Base-by-base conservation (phyloP, 768 basidiomycete species). In the Trametes cinnabarina region DNA sequence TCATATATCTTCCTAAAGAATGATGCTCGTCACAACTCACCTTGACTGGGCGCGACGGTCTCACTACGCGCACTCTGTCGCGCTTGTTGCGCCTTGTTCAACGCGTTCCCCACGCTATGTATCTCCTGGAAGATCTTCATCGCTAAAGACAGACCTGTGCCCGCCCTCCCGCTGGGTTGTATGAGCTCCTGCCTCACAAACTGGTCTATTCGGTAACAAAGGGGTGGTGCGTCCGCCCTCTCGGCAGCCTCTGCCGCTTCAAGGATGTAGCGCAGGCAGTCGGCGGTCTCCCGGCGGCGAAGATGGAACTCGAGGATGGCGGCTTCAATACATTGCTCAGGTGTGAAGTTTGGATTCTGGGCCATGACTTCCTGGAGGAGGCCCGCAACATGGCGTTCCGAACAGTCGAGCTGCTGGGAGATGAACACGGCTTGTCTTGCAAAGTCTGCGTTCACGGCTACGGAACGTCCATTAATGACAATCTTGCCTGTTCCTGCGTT, bases 401-500 rank as follows among this genome's bases (percentile, higher is more conserved):
- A 95, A 63, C 85, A 85, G 65, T 83, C 79, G 51, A 97, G 85
- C 53, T 91, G 84, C 67, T 89, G 84, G 0, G 94, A 84, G 54
- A 95, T 82, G 71, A 92, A 90, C 54, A 90, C 70, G 54, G 80
- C 83, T 69, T 91, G 91, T 48, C 82, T 83, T 14, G 84, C 85
- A 71, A 94, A 93, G 67, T 94, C 88, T 14, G 82, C 71, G 69
- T 91, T 92, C 62, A 94, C 80, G 0, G 85, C 83, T 34, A 87
- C 77, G n/a, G 83, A 76, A 65, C 80, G 82, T 28, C 88, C 85
- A 57, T 87, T 77, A 20, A 91, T 74, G 0, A 76, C 69, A 19
- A 81, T 82, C 72, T 82, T 88, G 60, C 90, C 92, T 94, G 67
- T 0, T 51, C 12, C 5, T 5, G 2, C 7, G 0, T 8, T 47